phyloP scores from a whole-genome alignment of 768 basidiomycete genomes.

The Pleurotus giganteus region DNA sequence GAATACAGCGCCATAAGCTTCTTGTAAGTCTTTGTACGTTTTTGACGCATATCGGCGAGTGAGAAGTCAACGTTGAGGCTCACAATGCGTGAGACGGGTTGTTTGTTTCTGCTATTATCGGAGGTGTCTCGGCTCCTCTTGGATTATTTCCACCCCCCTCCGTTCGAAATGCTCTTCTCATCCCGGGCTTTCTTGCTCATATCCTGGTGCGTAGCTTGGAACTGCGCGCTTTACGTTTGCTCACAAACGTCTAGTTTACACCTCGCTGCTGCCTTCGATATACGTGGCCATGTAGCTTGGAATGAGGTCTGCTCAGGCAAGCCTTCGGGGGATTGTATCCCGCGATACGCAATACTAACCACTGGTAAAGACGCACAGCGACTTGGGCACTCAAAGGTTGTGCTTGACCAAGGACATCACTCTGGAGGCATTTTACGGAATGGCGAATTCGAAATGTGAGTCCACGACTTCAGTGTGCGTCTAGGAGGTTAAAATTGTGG shows the following conservation, averaged over 20 bases:
- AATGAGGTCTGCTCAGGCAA: conserved; percentile 68
- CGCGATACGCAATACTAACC: conserved; percentile 8
- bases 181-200: conserved; percentile 18
- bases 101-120: background rate
- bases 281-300: conserved; percentile 66
- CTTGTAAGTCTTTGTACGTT: conserved; percentile 90
- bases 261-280: conserved; percentile 44
- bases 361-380: conserved; percentile 27
- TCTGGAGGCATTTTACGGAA: conserved; percentile 51
- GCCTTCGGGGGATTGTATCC: conserved; percentile 14
- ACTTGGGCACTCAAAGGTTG: conserved; percentile 56
- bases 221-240: conserved; percentile 3
- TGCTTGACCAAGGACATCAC: conserved; percentile 58
- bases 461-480: background rate
- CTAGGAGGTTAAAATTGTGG: background rate
- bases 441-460: conserved; percentile 71
- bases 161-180: conserved; percentile 18
- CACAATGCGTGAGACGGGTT: background rate
- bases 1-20: conserved; percentile 92
- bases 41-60: conserved; percentile 77
- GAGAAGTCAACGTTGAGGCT: background rate
- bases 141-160: conserved; percentile 15
- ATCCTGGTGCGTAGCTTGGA: conserved; percentile 24
- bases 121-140: background rate
- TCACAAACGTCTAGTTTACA: conserved; percentile 21